These are phyloP conservation scores for Aphanomyces astaci DNA, from an alignment of 352 stramenopile species.

Conservation along the genomic window DNA sequence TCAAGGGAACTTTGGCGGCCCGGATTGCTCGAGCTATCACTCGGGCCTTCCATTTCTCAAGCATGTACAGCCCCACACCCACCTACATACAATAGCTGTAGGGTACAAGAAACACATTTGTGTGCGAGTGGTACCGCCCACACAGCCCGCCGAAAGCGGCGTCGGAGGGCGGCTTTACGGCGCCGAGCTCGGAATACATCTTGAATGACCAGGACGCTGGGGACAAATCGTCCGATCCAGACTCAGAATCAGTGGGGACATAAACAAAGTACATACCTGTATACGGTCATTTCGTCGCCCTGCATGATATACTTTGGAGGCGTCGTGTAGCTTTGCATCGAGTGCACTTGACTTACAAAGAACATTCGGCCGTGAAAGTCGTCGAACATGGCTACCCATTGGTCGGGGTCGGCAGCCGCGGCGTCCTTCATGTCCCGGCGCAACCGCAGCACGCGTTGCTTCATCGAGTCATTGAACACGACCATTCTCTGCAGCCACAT, in stretches of 20 bases:
- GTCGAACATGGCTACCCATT: slow-evolving; percentile 57
- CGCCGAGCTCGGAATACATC: slow-evolving; percentile 42
- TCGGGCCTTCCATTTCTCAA: slow-evolving; percentile 22
- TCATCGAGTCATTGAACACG: slow-evolving; percentile 39
- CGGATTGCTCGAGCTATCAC: slow-evolving; percentile 25
- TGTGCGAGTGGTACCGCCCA: slow-evolving; percentile 30
- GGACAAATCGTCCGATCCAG: background rate
- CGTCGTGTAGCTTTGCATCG: slow-evolving; percentile 16
- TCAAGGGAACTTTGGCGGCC: slow-evolving; percentile 34
- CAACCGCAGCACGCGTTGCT: slow-evolving; percentile 25
- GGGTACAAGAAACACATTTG: too few species aligned
- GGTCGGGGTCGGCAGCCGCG: slow-evolving; percentile 31
- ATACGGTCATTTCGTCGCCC: slow-evolving; percentile 46
- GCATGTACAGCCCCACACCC: background rate
- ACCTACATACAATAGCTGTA: too few species aligned
- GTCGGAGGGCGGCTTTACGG: slow-evolving; percentile 28
- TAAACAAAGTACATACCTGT: slow-evolving; percentile 29
- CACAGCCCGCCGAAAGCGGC: slow-evolving; percentile 30
- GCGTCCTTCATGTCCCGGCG: slow-evolving; percentile 23
- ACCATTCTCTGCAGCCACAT: slow-evolving; percentile 36
- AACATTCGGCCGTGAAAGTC: slow-evolving; percentile 43
- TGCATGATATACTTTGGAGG: slow-evolving; percentile 42
- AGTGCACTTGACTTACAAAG: slow-evolving; percentile 37
- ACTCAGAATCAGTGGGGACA: background rate
- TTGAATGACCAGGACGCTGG: slow-evolving; percentile 50